Evolutionary conservation across 2,329 filamentous ascomycete genomes (phyloP), one percentile per base, ranked within the genome.

Genomic region (Malbranchea zuffiana): DNA sequence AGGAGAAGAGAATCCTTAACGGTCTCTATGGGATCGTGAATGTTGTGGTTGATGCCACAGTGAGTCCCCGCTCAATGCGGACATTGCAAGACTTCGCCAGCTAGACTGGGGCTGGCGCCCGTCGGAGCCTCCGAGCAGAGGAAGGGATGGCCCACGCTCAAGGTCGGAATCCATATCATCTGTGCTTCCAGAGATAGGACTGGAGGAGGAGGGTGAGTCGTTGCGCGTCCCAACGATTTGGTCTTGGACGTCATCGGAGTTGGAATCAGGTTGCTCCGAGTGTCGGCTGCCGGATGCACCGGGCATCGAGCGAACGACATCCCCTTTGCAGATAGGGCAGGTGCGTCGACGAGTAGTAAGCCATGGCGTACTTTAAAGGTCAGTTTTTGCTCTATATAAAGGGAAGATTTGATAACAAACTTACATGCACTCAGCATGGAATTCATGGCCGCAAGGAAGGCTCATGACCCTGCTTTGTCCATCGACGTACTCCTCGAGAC

Each of bases 291-390:
- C 39, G 21, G 40, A 35, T 10, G 31, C 24, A 17, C 28, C 20
- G 4, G 35, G 17, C 25, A 85, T 53, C 1, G 65, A 67, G 28
- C 65, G 60, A 11, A 98, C 88, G 23, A 98, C 90, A 55, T 98
- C 90, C 32, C 87, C 86, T 65, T 98, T 98, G 66, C 90, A 98
- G 43, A 98, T 96, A 1, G 90, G 90, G 52, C 90, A 98, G n/a
- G 90, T 98, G 45, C 90, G 80, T 45, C 90, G 81, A 32, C 88
- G 79, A 11, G 87, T 96, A 0, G 88, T 95, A 35, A 98, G 68
- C 90, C 90, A 98, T 2, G 90, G 90, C 3, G 90, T 96, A 55
- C 86, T 94, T 46, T 17, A 21, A 24, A 8, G 18, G 15, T 48
- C 43, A 53, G 52, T 50, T 41, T 45, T 46, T 24, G 36, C 5